Percentiles rank a stretch among this genome's conserved stretches.
Conservation (phyloP, 2,329 filamentous ascomycete genomes). For the Fusarium sp. region DNA sequence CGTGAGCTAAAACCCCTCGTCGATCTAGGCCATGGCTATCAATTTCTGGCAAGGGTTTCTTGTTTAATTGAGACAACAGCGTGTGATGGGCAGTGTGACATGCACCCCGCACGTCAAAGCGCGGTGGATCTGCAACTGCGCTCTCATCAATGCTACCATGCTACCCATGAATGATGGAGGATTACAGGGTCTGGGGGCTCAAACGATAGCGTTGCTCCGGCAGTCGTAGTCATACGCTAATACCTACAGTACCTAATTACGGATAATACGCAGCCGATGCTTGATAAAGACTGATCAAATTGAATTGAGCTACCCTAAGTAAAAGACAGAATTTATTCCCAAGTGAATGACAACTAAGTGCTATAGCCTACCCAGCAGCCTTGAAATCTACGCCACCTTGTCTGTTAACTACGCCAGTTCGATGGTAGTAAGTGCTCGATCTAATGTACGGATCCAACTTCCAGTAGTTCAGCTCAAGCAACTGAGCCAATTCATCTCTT, state of each 20-base stretch:
- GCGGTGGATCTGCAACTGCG: neutral
- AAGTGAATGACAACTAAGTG: neutral
- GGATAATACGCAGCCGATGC: neutral
- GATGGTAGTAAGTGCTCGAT: conserved; percentile 54
- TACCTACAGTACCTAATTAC: neutral
- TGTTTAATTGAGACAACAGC: neutral
- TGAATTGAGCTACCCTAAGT: neutral
- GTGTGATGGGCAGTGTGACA: neutral
- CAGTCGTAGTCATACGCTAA: neutral
- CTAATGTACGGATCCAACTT: conserved; percentile 75
- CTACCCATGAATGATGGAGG: neutral
- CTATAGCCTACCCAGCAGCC: conserved; percentile 29
- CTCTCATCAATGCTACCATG: too few species aligned
- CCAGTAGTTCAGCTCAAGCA: conserved; percentile 75
- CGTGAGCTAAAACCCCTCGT: conserved; percentile 7
- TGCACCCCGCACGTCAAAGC: conserved; percentile 24
- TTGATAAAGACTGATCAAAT: neutral
- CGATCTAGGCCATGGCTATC: neutral
- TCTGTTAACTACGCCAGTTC: conserved; percentile 33
- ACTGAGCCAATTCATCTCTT: conserved; percentile 62
- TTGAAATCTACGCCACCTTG: conserved; percentile 38
- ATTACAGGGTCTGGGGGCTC: neutral
- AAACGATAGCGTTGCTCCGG: neutral
- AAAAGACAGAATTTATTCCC: neutral
- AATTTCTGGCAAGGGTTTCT: neutral